These are phyloP conservation scores for Fusarium begoniae DNA, from an alignment of 2,329 filamentous ascomycete genomes.

Conservation along the genomic window DNA sequence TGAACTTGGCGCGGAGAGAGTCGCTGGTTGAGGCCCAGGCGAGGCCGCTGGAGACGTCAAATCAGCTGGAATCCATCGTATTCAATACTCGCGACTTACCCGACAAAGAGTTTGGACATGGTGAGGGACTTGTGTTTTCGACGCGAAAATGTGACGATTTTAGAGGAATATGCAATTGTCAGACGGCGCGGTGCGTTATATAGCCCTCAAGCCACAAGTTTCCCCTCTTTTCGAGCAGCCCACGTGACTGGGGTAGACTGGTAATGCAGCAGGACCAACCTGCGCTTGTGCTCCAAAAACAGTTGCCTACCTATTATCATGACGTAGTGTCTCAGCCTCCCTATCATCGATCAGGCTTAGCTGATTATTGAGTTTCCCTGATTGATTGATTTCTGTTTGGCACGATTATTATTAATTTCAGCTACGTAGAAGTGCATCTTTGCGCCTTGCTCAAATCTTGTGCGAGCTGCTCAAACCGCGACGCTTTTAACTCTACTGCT, in stretches of 20 bases:
- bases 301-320: neutral
- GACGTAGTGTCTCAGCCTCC: neutral
- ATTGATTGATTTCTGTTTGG: neutral
- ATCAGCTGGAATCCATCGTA: neutral
- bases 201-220: constrained; percentile 4
- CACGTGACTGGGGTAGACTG: constrained; percentile 1
- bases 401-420: accelerated
- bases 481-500: neutral
- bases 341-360: neutral
- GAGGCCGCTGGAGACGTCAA: neutral
- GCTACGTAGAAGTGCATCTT: neutral
- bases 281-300: neutral
- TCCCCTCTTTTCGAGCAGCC: neutral
- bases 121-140: neutral
- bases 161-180: neutral
- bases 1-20: neutral
- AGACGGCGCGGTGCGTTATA: neutral
- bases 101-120: constrained; percentile 7
- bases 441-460: neutral
- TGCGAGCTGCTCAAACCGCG: too few relatives aligned
- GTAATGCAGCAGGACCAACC: neutral
- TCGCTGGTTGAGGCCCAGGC: neutral
- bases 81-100: neutral
- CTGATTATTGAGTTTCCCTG: neutral
- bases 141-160: neutral